Percentiles rank a stretch among this genome's conserved stretches.
Conservation (phyloP, 192 early-diverging fungal genomes). For the Linnemannia zychae region DNA sequence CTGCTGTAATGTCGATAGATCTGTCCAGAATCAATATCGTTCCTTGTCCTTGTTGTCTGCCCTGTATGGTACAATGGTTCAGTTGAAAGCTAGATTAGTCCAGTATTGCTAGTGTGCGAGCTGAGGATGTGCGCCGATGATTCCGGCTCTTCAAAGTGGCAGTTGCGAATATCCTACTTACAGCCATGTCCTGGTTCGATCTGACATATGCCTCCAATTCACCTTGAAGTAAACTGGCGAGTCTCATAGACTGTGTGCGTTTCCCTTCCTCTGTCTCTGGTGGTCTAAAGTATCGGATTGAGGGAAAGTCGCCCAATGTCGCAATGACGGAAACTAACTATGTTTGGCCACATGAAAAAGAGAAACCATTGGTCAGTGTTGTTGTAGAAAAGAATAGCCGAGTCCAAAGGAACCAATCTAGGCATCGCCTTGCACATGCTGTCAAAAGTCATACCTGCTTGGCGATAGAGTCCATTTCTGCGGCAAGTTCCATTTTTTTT, state of each 20-base stretch:
- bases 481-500: slow-evolving; percentile 48
- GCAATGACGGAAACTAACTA: slow-evolving; percentile 91
- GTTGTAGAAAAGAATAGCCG: neutral
- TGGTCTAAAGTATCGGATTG: slow-evolving; percentile 92
- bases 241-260: slow-evolving; percentile 74
- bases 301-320: slow-evolving; percentile 91
- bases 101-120: too few relatives aligned
- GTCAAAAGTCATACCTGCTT: slow-evolving; percentile 60
- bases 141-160: neutral
- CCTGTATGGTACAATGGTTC: slow-evolving; percentile 29
- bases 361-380: neutral
- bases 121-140: too few relatives aligned
- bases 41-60: slow-evolving; percentile 70
- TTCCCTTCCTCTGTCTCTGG: slow-evolving; percentile 79
- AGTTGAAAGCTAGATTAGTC: neutral
- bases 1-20: slow-evolving; percentile 89
- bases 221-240: slow-evolving; percentile 85
- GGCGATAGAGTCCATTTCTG: slow-evolving; percentile 64
- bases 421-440: neutral
- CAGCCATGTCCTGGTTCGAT: slow-evolving; percentile 75
- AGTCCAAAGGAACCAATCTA: too few relatives aligned
- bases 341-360: neutral
- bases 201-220: slow-evolving; percentile 88
- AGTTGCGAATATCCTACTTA: slow-evolving; percentile 27
- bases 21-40: slow-evolving; percentile 93